A percentile compares a stretch with the other conserved stretches of the same genome.
Conservation (phyloP, 2,329 filamentous ascomycete genomes). For the Colletotrichum shisoi region DNA sequence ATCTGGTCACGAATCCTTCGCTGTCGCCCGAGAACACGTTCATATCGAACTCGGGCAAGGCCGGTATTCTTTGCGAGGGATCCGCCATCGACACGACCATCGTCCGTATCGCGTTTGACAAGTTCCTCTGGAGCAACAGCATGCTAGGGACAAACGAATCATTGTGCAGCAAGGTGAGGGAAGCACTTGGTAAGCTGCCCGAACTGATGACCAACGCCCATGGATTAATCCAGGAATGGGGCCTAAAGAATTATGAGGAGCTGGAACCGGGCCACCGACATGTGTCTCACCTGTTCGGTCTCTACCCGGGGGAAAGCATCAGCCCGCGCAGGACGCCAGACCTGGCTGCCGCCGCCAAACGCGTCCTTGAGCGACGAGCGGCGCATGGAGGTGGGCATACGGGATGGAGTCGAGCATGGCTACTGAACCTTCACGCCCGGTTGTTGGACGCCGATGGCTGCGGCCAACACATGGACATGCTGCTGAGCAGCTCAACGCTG, state of each 20-base stretch:
- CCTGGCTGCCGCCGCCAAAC: slow-evolving; percentile 44
- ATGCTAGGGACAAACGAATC: slow-evolving; percentile 28
- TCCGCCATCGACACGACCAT: slow-evolving; percentile 56
- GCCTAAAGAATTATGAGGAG: slow-evolving; percentile 51
- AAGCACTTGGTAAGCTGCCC: slow-evolving; percentile 38
- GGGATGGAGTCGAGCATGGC: slow-evolving; percentile 59
- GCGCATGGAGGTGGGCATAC: slow-evolving; percentile 55
- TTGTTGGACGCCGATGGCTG: slow-evolving; percentile 49
- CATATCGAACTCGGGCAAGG: slow-evolving; percentile 47
- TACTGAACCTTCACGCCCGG: slow-evolving; percentile 56
- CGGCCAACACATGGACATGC: slow-evolving; percentile 32
- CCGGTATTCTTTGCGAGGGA: slow-evolving; percentile 52
- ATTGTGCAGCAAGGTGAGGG: slow-evolving; percentile 19
- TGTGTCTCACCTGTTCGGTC: slow-evolving; percentile 58
- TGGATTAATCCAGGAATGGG: slow-evolving; percentile 56
- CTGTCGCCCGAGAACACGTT: slow-evolving; percentile 44
- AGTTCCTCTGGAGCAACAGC: slow-evolving; percentile 43
- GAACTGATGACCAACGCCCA: slow-evolving; percentile 40
- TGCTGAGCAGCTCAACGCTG: slow-evolving; percentile 32
- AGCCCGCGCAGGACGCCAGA: slow-evolving; percentile 38
- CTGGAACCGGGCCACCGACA: slow-evolving; percentile 60
- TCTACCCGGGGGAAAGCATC: slow-evolving; percentile 53
- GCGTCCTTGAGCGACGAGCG: slow-evolving; percentile 45
- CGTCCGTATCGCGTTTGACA: slow-evolving; percentile 36
- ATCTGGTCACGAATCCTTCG: slow-evolving; percentile 44